A percentile compares a stretch with the other conserved stretches of the same genome.
Conservation (phyloP, 768 basidiomycete species). For the Ephemerocybe angulata region DNA sequence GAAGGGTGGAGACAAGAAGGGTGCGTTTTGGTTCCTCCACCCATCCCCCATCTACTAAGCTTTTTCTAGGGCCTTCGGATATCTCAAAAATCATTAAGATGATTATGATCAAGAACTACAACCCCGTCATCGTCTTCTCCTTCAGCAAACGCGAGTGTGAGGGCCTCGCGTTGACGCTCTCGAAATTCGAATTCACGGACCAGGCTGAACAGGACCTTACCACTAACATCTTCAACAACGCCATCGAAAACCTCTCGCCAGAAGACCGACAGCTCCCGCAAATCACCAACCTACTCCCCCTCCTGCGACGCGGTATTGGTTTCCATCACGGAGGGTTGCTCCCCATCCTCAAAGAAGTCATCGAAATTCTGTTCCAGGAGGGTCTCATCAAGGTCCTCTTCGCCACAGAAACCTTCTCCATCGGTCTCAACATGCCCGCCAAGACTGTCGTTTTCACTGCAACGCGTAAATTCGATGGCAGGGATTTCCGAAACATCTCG, state of each 20-base stretch:
- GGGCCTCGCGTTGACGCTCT: conserved; percentile 81
- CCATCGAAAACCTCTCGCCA: conserved; percentile 81
- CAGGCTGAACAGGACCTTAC: conserved; percentile 89
- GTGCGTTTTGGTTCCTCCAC: conserved; percentile 21
- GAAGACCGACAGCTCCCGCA: conserved; percentile 91
- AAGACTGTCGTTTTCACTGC: conserved; percentile 98
- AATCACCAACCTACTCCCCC: conserved; percentile 86
- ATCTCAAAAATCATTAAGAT: conserved; percentile 97
- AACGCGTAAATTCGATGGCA: conserved; percentile 94
- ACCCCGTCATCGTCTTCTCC: conserved; percentile 97
- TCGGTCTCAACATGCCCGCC: conserved; percentile 98
- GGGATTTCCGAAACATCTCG: conserved; percentile 88
- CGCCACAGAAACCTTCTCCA: conserved; percentile 98
- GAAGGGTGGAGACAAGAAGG: conserved; percentile 90
- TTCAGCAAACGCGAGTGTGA: conserved; percentile 99
- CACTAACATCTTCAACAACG: conserved; percentile 87
- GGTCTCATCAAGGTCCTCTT: conserved; percentile 97
- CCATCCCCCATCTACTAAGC: neutral
- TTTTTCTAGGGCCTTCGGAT: conserved; percentile 70
- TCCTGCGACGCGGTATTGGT: conserved; percentile 92
- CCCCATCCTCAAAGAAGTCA: conserved; percentile 97
- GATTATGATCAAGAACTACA: conserved; percentile 97
- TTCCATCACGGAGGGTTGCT: conserved; percentile 98
- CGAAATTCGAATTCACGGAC: conserved; percentile 94
- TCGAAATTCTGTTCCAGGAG: conserved; percentile 98